phyloP scores from a whole-genome alignment of 257 asterid genomes.

The Leptodermis oblonga region DNA sequence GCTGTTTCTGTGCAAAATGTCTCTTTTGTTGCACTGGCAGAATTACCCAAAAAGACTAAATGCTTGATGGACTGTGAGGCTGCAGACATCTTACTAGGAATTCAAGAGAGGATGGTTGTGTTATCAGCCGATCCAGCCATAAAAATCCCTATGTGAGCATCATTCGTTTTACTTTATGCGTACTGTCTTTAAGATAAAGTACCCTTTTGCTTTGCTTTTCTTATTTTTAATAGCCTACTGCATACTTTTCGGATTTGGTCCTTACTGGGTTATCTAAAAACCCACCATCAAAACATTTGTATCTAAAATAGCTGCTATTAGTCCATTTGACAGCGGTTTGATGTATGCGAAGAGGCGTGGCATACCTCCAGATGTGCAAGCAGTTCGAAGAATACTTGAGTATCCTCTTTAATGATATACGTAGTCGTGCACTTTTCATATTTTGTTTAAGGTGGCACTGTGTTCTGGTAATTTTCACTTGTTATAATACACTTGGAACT shows the following conservation, averaged over 20 bases:
- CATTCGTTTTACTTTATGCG: slow-evolving; percentile 2
- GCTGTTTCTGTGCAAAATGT: slow-evolving; percentile 19
- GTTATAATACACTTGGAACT: neutral
- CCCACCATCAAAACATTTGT: neutral
- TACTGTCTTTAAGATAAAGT: neutral
- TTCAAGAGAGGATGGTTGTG: slow-evolving; percentile 71
- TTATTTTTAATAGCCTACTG: neutral
- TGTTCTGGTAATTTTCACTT: neutral
- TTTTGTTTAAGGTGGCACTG: neutral
- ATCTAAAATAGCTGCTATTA: slow-evolving; percentile 25
- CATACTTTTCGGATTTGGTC: slow-evolving; percentile 2
- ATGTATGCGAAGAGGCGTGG: slow-evolving; percentile 66
- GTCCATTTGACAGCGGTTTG: slow-evolving; percentile 80
- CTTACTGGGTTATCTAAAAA: slow-evolving; percentile 7
- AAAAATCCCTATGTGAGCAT: slow-evolving; percentile 75
- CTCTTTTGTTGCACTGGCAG: slow-evolving; percentile 42
- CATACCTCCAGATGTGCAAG: slow-evolving; percentile 39
- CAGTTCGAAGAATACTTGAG: slow-evolving; percentile 63
- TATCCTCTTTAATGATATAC: slow-evolving; percentile 43
- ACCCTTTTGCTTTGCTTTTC: neutral
- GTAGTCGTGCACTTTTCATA: neutral
- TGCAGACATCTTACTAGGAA: slow-evolving; percentile 63
- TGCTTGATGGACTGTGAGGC: slow-evolving; percentile 95
- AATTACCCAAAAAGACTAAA: slow-evolving; percentile 45
- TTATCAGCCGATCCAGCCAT: slow-evolving; percentile 76